A percentile compares a stretch with the other conserved stretches of the same genome.
Conservation (phyloP, 2,329 filamentous ascomycete genomes). For the Penicillium griseofulvum region DNA sequence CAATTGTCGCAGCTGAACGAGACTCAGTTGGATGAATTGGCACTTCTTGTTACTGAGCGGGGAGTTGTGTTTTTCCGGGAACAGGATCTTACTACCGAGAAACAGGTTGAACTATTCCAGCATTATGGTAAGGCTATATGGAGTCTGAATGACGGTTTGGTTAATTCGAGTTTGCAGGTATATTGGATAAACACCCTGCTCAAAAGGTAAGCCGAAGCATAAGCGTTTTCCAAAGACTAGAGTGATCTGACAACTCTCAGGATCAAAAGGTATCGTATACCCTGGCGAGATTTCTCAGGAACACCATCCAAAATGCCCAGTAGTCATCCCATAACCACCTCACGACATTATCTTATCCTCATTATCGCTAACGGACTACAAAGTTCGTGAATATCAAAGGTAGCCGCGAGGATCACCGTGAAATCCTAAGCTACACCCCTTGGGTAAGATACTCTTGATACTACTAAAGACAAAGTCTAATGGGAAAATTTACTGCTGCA, state of each 20-base stretch:
- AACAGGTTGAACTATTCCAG: conserved; percentile 44
- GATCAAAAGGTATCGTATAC: conserved; percentile 2
- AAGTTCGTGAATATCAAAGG: conserved; percentile 48
- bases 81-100: conserved; percentile 42
- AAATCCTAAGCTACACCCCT: conserved; percentile 48
- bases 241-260: background rate
- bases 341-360: background rate
- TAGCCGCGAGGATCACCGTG: conserved; percentile 48
- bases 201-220: background rate
- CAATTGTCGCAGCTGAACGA: conserved; percentile 48
- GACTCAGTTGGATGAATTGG: conserved; percentile 52
- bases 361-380: background rate
- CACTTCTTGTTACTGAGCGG: conserved; percentile 48
- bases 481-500: background rate
- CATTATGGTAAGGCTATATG: conserved; percentile 41
- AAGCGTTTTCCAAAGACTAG: too few relatives aligned
- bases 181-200: conserved; percentile 10
- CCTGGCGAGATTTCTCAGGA: too few relatives aligned
- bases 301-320: too few relatives aligned
- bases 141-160: background rate
- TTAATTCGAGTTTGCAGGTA: background rate
- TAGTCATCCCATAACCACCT: background rate
- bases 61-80: conserved; percentile 48
- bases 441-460: conserved; percentile 30
- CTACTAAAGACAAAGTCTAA: background rate